Evolutionary conservation across 1,284 basidiomycete species (phyloP).

Genomic region (Naganishia sp.): DNA sequence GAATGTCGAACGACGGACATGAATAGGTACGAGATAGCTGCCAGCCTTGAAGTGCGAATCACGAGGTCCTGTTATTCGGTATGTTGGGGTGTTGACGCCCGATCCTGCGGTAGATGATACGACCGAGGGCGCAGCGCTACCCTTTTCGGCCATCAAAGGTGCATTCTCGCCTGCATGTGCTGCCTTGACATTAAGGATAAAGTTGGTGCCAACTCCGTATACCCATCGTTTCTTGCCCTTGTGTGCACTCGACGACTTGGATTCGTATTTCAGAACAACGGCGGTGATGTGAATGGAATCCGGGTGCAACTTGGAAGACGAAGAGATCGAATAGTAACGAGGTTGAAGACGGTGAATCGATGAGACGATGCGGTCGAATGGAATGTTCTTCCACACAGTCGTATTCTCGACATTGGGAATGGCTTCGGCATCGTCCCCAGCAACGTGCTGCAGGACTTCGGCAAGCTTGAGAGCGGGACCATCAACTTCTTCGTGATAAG

Average conservation of each 20-base stretch:
- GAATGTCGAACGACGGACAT: constrained; percentile 95
- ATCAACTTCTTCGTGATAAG: constrained; percentile 73
- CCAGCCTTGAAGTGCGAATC: constrained; percentile 68
- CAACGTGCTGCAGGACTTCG: constrained; percentile 82
- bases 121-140: constrained; percentile 9
- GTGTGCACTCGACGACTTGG: constrained; percentile 61
- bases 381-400: constrained; percentile 78
- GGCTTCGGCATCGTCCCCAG: constrained; percentile 67
- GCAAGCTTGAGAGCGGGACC: constrained; percentile 84
- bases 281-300: constrained; percentile 90
- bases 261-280: constrained; percentile 89
- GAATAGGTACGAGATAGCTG: constrained; percentile 83
- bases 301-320: constrained; percentile 87
- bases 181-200: constrained; percentile 85
- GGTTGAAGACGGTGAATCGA: constrained; percentile 90
- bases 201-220: constrained; percentile 87
- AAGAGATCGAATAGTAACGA: constrained; percentile 98
- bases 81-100: constrained; percentile 64
- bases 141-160: constrained; percentile 21
- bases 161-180: constrained; percentile 67
- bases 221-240: constrained; percentile 59
- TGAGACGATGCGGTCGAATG: constrained; percentile 94
- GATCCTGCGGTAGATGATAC: constrained; percentile 38
- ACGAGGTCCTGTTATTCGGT: constrained; percentile 85
- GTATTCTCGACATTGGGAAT: constrained; percentile 69